phyloP scores from a whole-genome alignment of 1,284 basidiomycete species.

The Trametes sp. region DNA sequence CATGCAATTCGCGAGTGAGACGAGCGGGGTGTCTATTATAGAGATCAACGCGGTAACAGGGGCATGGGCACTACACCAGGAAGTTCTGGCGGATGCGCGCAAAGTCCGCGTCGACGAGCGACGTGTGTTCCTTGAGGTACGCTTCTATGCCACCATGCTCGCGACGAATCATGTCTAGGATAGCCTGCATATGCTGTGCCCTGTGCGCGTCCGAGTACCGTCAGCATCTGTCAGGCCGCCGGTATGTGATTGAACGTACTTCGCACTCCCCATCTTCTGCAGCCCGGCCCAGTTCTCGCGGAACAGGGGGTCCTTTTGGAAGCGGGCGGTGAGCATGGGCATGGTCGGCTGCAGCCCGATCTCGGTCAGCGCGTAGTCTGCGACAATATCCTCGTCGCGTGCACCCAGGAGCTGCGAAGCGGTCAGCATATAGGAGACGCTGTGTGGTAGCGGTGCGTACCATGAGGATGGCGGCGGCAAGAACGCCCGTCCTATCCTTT shows the following conservation, averaged over 20 bases:
- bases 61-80: background rate
- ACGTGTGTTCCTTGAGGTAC: conserved; percentile 43
- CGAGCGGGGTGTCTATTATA: too few relatives aligned
- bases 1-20: too few relatives aligned
- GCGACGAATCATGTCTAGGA: conserved; percentile 44
- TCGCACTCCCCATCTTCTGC: conserved; percentile 47
- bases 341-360: conserved; percentile 47
- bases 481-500: conserved; percentile 54
- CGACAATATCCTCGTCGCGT: conserved; percentile 47
- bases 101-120: conserved; percentile 46
- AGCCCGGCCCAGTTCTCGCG: conserved; percentile 49
- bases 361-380: conserved; percentile 52
- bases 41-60: too few relatives aligned
- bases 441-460: conserved; percentile 23
- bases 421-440: too few relatives aligned
- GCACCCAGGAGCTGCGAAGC: conserved; percentile 50
- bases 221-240: too few relatives aligned
- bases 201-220: conserved; percentile 26
- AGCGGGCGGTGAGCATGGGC: conserved; percentile 43
- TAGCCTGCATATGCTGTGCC: conserved; percentile 47
- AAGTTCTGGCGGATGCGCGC: conserved; percentile 37
- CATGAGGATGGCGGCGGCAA: conserved; percentile 47
- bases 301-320: conserved; percentile 43
- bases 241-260: conserved; percentile 37
- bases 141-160: conserved; percentile 47